Evolutionary conservation across 2,329 filamentous ascomycete genomes (phyloP).

Genomic region (Fusarium caatingaense): DNA sequence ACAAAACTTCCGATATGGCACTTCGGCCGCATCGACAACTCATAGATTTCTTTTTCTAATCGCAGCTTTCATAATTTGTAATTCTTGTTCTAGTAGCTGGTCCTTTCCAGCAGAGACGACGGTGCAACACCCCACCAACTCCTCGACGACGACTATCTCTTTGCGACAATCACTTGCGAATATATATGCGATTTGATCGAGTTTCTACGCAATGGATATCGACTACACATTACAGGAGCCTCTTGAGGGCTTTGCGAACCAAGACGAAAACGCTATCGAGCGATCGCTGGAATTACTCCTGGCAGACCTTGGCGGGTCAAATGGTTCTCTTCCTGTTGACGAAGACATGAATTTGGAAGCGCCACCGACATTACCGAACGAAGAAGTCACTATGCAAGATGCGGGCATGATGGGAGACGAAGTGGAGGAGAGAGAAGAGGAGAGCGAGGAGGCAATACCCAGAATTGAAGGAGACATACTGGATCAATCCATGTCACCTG

Average conservation of each 20-base stretch:
- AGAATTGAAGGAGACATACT: not conserved
- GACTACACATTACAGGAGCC: conserved; percentile 23
- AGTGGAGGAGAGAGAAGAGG: not conserved
- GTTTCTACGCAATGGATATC: conserved; percentile 29
- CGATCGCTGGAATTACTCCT: conserved; percentile 18
- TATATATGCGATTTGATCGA: conserved; percentile 5
- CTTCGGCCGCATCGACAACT: not conserved
- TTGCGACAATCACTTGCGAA: not conserved
- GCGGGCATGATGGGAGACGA: not conserved
- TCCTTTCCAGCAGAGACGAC: not conserved
- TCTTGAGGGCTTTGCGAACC: not conserved
- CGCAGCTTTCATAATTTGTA: not conserved
- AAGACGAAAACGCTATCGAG: conserved; percentile 14
- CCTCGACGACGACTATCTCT: conserved; percentile 5
- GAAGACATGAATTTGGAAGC: not conserved
- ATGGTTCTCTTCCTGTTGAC: not conserved
- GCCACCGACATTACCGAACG: not conserved
- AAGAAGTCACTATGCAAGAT: not conserved
- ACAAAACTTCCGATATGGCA: conserved; percentile 8
- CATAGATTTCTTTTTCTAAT: not conserved
- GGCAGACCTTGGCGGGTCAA: conserved; percentile 5
- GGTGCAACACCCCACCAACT: conserved; percentile 4
- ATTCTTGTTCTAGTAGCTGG: not conserved
- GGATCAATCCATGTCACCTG: not conserved
- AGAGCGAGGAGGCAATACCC: not conserved